Percentiles rank a stretch among this genome's conserved stretches.
These are phyloP conservation scores for Xerocomus amazonicus DNA, from an alignment of 1,284 basidiomycete genomes.

Conservation along the genomic window DNA sequence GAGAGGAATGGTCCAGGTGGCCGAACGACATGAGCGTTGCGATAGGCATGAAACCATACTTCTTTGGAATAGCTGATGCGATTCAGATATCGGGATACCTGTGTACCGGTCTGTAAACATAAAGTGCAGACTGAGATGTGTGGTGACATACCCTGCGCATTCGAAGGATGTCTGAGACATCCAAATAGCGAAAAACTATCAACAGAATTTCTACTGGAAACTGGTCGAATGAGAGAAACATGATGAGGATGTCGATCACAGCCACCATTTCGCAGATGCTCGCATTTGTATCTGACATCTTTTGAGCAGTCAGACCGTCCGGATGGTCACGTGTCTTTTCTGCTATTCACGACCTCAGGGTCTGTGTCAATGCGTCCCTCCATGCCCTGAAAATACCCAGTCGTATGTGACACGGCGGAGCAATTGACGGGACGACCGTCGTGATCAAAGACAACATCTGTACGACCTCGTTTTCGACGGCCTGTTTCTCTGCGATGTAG, in stretches of 20 bases:
- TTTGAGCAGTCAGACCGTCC: too few species aligned
- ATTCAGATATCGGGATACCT: constrained; percentile 19
- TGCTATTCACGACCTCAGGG: constrained; percentile 11
- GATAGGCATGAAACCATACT: constrained; percentile 17
- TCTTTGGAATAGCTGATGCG: constrained; percentile 1
- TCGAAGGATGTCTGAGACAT: neutral
- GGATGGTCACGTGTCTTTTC: constrained; percentile 15
- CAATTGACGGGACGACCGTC: constrained; percentile 45
- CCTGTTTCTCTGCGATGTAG: constrained; percentile 77
- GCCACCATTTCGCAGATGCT: too few species aligned
- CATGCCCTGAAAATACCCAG: constrained; percentile 7
- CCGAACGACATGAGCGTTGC: neutral
- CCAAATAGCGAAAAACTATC: neutral
- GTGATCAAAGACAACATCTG: constrained; percentile 89
- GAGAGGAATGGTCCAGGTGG: neutral
- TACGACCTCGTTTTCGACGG: constrained; percentile 64
- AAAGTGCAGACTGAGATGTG: neutral
- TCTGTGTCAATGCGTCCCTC: constrained; percentile 20
- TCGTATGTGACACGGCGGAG: neutral
- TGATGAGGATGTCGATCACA: too few species aligned
- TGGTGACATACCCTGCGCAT: constrained; percentile 13
- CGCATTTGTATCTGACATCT: too few species aligned
- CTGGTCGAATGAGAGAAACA: neutral
- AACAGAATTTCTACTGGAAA: neutral
- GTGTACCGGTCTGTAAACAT: neutral